These are phyloP conservation scores for Lumnitzera littorea DNA, from an alignment of 345 rosid genomes.

Conservation along the genomic window DNA sequence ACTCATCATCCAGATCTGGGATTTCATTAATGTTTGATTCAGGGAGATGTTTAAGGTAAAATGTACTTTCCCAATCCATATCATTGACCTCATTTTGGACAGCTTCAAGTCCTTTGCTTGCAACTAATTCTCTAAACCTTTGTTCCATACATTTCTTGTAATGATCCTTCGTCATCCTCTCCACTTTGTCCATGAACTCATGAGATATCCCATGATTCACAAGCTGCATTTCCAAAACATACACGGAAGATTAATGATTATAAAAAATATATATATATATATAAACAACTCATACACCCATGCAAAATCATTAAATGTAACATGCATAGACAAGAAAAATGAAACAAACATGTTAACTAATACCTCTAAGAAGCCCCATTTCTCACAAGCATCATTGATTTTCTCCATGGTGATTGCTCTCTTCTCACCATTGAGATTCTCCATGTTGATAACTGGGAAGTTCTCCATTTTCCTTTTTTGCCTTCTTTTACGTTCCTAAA, in stretches of 20 bases:
- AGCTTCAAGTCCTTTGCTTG: slow-evolving; percentile 53
- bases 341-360: neutral
- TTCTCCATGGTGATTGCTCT: slow-evolving; percentile 49
- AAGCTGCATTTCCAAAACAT: slow-evolving; percentile 22
- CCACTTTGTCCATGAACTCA: slow-evolving; percentile 67
- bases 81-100: slow-evolving; percentile 57
- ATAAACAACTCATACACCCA: no score
- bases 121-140: slow-evolving; percentile 67
- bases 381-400: slow-evolving; percentile 92
- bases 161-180: slow-evolving; percentile 65
- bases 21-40: slow-evolving; percentile 49
- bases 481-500: neutral
- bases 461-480: slow-evolving; percentile 31
- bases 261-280: no score
- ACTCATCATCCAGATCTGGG: slow-evolving; percentile 68
- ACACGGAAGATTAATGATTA: no score
- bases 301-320: no score
- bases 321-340: neutral
- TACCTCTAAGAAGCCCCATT: slow-evolving; percentile 99
- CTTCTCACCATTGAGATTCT: slow-evolving; percentile 59
- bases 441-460: slow-evolving; percentile 66
- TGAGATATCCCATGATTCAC: slow-evolving; percentile 71
- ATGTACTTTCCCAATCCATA: slow-evolving; percentile 94
- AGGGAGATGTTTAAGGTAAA: slow-evolving; percentile 68
- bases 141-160: slow-evolving; percentile 85